Percentiles rank a stretch among this genome's conserved stretches.
phyloP scores from a whole-genome alignment of 768 basidiomycete genomes.

The Pisolithus microcarpus region DNA sequence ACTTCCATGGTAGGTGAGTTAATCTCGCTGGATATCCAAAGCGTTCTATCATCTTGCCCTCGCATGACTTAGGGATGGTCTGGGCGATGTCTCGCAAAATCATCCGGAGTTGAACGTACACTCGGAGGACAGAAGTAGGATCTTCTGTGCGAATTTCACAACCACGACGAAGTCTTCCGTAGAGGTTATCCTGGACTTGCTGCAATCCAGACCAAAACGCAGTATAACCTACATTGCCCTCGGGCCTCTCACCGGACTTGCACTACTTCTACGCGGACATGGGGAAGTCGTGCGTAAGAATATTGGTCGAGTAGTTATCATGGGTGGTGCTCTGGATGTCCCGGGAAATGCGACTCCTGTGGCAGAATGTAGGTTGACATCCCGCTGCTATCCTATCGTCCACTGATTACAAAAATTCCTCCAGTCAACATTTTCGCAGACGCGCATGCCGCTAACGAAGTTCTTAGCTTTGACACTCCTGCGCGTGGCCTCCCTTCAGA shows the following conservation, averaged over 20 bases:
- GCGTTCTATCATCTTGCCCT: background rate
- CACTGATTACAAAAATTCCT: background rate
- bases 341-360: slow-evolving; percentile 80
- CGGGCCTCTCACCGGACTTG: slow-evolving; percentile 78
- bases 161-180: slow-evolving; percentile 40
- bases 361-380: slow-evolving; percentile 65
- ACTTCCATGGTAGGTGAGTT: slow-evolving; percentile 74
- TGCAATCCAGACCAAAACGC: slow-evolving; percentile 42
- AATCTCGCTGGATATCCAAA: background rate
- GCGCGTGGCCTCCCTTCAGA: slow-evolving; percentile 50
- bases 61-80: slow-evolving; percentile 50
- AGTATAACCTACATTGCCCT: slow-evolving; percentile 67
- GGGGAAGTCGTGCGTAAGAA: slow-evolving; percentile 45
- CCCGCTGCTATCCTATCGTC: background rate
- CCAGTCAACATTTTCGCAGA: slow-evolving; percentile 85
- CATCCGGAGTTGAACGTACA: slow-evolving; percentile 56
- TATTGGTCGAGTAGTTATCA: slow-evolving; percentile 72
- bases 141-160: slow-evolving; percentile 39
- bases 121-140: slow-evolving; percentile 2
- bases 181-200: slow-evolving; percentile 49
- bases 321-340: slow-evolving; percentile 92
- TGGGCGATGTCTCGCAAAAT: slow-evolving; percentile 50
- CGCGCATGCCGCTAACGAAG: slow-evolving; percentile 70
- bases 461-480: slow-evolving; percentile 41
- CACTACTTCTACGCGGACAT: slow-evolving; percentile 52